Conservation (phyloP, 371 early-diverging fungal genomes). For the Apophysomyces sp. region DNA sequence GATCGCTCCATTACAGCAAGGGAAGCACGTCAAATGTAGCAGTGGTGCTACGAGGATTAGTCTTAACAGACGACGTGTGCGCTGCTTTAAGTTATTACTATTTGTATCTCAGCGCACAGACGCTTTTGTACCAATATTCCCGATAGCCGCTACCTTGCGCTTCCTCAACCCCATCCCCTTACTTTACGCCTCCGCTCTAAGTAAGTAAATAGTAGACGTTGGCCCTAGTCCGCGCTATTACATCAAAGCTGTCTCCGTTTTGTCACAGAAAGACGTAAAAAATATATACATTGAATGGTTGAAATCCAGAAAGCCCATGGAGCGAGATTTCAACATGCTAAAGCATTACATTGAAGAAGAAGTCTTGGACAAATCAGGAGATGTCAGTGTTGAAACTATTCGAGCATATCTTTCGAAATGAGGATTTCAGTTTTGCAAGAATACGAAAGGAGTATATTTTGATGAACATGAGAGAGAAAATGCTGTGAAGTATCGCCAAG, state of each 20-base stretch:
- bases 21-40: too few species aligned
- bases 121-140: too few species aligned
- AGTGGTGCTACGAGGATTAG: too few species aligned
- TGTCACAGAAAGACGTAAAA: neutral
- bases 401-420: slow-evolving; percentile 6
- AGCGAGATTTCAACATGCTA: neutral
- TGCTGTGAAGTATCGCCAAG: slow-evolving; percentile 7
- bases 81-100: too few species aligned
- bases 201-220: too few species aligned
- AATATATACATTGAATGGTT: neutral
- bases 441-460: slow-evolving; percentile 9
- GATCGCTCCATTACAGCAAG: slow-evolving; percentile 1
- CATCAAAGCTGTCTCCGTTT: neutral
- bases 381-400: neutral
- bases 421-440: slow-evolving; percentile 4
- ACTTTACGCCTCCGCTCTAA: too few species aligned
- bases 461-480: slow-evolving; percentile 6
- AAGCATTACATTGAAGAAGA: neutral
- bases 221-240: too few species aligned
- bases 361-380: neutral
- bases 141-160: too few species aligned
- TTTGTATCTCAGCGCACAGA: too few species aligned
- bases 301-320: neutral
- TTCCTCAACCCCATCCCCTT: too few species aligned
- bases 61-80: too few species aligned